phyloP scores from a whole-genome alignment of 2,329 filamentous ascomycete species.

The Drechslera avenae region DNA sequence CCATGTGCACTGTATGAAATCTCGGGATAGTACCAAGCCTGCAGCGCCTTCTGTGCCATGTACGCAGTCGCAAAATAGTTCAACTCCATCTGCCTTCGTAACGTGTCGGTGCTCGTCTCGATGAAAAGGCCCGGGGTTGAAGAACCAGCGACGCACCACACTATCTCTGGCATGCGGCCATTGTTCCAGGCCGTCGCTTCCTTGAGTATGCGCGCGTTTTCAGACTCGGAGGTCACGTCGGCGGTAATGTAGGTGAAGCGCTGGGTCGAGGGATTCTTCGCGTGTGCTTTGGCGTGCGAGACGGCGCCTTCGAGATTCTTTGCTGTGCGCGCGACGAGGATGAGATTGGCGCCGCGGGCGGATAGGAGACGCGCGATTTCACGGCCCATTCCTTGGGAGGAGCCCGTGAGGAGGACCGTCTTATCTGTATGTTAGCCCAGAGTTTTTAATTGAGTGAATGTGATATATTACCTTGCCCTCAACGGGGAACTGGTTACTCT shows the following conservation, averaged over 20 bases:
- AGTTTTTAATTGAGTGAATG: background rate
- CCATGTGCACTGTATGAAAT: slow-evolving; percentile 44
- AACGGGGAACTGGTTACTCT: slow-evolving; percentile 78
- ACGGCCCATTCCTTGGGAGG: slow-evolving; percentile 89
- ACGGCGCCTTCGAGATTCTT: slow-evolving; percentile 75
- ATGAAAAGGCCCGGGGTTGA: slow-evolving; percentile 77
- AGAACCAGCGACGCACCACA: slow-evolving; percentile 87
- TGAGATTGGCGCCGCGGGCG: slow-evolving; percentile 81
- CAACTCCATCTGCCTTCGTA: slow-evolving; percentile 84
- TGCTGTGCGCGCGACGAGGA: slow-evolving; percentile 80
- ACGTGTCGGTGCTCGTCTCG: slow-evolving; percentile 69
- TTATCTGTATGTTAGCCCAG: slow-evolving; percentile 44
- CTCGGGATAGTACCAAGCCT: slow-evolving; percentile 68
- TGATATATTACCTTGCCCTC: slow-evolving; percentile 71
- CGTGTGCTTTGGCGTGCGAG: slow-evolving; percentile 68
- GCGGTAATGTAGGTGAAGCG: slow-evolving; percentile 83
- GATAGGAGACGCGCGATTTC: slow-evolving; percentile 75
- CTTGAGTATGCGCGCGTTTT: slow-evolving; percentile 70
- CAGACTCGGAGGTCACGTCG: slow-evolving; percentile 74
- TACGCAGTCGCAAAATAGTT: slow-evolving; percentile 90
- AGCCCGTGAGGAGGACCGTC: slow-evolving; percentile 89
- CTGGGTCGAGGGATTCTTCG: slow-evolving; percentile 69
- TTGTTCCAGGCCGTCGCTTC: slow-evolving; percentile 82
- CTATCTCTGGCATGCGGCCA: slow-evolving; percentile 74
- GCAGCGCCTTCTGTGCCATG: slow-evolving; percentile 79